Evolutionary conservation across 2,329 filamentous ascomycete genomes (phyloP).

Genomic region (Aspergillus sp.): DNA sequence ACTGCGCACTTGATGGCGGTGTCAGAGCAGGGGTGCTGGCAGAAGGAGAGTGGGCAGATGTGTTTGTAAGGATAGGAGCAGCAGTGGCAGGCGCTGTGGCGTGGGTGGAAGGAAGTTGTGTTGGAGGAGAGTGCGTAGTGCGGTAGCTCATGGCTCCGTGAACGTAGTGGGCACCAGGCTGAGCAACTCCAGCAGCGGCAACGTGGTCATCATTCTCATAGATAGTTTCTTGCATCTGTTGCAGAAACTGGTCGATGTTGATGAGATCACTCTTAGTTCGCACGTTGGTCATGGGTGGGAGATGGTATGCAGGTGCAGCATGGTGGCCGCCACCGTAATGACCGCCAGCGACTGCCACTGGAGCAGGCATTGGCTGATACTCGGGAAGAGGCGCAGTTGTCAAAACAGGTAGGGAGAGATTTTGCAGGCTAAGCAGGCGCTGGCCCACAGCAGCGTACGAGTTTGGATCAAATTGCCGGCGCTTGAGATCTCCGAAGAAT

Average conservation of each 20-base stretch:
- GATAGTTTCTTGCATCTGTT: slow-evolving; percentile 94
- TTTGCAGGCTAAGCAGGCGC: slow-evolving; percentile 80
- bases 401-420: slow-evolving; percentile 65
- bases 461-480: slow-evolving; percentile 82
- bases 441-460: slow-evolving; percentile 93
- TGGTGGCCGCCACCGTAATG: slow-evolving; percentile 63
- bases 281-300: slow-evolving; percentile 84
- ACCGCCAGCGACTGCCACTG: slow-evolving; percentile 61
- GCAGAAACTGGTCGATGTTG: slow-evolving; percentile 91
- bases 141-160: slow-evolving; percentile 58
- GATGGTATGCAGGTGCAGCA: slow-evolving; percentile 78
- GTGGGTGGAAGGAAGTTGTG: slow-evolving; percentile 48
- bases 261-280: slow-evolving; percentile 92
- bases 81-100: slow-evolving; percentile 43
- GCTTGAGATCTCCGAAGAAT: slow-evolving; percentile 92
- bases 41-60: slow-evolving; percentile 50
- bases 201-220: slow-evolving; percentile 90
- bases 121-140: slow-evolving; percentile 61
- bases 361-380: slow-evolving; percentile 57
- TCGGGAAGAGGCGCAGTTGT: slow-evolving; percentile 60
- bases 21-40: slow-evolving; percentile 65
- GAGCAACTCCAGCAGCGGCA: slow-evolving; percentile 75
- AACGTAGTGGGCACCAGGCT: slow-evolving; percentile 71
- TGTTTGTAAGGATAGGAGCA: slow-evolving; percentile 43
- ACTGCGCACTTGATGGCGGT: slow-evolving; percentile 65